A percentile compares a stretch with the other conserved stretches of the same genome.
Evolutionary conservation across 192 early-diverging fungal species (phyloP).

Genomic region (Coemansia sp.): DNA sequence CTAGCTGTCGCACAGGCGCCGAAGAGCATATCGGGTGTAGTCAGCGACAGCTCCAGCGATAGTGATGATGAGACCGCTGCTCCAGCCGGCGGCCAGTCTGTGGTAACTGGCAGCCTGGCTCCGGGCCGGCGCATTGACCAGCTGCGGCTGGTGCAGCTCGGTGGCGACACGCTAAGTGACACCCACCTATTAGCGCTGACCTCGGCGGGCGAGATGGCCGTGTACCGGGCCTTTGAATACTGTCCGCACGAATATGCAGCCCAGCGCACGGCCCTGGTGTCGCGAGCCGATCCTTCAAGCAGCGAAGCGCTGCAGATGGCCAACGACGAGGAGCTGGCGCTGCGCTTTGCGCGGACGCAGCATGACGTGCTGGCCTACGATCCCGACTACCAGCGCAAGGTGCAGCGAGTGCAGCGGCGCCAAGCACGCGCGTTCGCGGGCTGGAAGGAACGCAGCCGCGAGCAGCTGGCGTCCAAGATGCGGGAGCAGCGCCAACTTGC

Average conservation of each 20-base stretch:
- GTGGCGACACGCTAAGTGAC: conserved; percentile 21
- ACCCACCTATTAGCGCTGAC: conserved; percentile 27
- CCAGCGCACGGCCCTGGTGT: not conserved
- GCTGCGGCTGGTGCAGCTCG: conserved; percentile 31
- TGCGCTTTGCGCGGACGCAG: conserved; percentile 27
- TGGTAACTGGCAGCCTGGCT: not conserved
- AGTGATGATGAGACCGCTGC: conserved; percentile 8
- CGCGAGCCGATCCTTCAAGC: not conserved
- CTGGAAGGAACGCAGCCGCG: conserved; percentile 17
- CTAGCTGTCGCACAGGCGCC: conserved; percentile 2
- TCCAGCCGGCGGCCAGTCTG: not conserved
- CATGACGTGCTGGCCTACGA: conserved; percentile 43
- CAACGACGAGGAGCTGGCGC: conserved; percentile 16
- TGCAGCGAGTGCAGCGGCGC: conserved; percentile 14
- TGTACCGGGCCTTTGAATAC: conserved; percentile 43
- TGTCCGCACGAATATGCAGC: conserved; percentile 16
- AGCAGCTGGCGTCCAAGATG: conserved; percentile 9
- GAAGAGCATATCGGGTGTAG: not conserved
- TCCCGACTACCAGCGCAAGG: conserved; percentile 41
- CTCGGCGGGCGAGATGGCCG: conserved; percentile 30
- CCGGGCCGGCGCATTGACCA: conserved; percentile 18
- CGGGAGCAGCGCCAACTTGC: conserved; percentile 12
- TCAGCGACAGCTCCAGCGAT: not conserved
- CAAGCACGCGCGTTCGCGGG: conserved; percentile 25
- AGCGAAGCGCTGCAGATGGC: not conserved